Conservation (phyloP, 768 basidiomycete species). For the Leccinum sublutescens region DNA sequence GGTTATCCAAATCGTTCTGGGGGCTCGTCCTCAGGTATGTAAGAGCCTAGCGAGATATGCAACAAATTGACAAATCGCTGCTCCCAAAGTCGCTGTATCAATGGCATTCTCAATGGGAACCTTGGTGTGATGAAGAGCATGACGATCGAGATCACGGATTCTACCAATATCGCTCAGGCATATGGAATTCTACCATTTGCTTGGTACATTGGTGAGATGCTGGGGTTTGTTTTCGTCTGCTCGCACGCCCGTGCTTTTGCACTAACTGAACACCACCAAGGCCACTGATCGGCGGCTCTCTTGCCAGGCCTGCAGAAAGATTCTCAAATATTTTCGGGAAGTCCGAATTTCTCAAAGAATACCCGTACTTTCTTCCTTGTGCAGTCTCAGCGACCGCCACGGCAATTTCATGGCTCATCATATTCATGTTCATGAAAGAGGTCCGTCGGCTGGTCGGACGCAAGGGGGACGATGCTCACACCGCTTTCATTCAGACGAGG, state of each 20-base stretch:
- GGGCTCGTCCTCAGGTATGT: slow-evolving; percentile 39
- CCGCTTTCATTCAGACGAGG: slow-evolving; percentile 11
- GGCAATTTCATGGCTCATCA: slow-evolving; percentile 47
- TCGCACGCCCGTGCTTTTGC: neutral
- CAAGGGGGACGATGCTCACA: slow-evolving; percentile 2
- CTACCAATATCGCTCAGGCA: slow-evolving; percentile 35
- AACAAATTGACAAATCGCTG: neutral
- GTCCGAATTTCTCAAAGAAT: slow-evolving; percentile 54
- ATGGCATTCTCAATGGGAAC: slow-evolving; percentile 56
- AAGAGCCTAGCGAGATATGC: neutral
- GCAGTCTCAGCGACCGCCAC: slow-evolving; percentile 59
- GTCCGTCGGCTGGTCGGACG: slow-evolving; percentile 19
- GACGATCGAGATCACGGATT: slow-evolving; percentile 41
- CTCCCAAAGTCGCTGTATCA: slow-evolving; percentile 40
- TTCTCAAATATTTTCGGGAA: slow-evolving; percentile 61
- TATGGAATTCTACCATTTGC: slow-evolving; percentile 59
- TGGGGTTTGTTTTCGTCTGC: slow-evolving; percentile 37
- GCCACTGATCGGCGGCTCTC: slow-evolving; percentile 63
- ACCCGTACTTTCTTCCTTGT: slow-evolving; percentile 76
- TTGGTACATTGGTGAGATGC: slow-evolving; percentile 42
- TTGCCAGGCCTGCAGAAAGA: slow-evolving; percentile 63
- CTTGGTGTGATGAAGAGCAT: slow-evolving; percentile 49
- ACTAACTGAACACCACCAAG: slow-evolving; percentile 34
- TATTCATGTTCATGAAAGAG: slow-evolving; percentile 56
- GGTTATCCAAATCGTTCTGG: slow-evolving; percentile 47